Evolutionary conservation across 768 basidiomycete genomes (phyloP), one percentile per base, ranked within the genome.

Genomic region (Cytidiella melzeri): DNA sequence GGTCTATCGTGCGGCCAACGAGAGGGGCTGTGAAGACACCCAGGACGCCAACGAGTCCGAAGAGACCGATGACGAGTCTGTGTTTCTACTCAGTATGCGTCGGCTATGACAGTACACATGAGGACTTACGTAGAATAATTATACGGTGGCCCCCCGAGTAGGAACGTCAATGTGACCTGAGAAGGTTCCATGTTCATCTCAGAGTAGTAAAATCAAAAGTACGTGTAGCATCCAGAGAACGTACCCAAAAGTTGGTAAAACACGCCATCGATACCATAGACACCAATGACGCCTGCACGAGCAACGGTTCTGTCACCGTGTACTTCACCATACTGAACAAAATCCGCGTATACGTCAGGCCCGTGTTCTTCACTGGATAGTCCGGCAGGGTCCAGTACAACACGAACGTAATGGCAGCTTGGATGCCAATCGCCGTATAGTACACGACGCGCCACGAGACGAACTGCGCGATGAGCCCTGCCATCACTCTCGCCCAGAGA

Each of bases 111-210:
- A 52, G 56, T 62, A 40, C 23, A 54, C 18, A 3, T 10, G 19
- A 11, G 43, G 2, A 49, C 73, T 24, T 53, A 75, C 83, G 82
- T 84, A 0, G 80, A 81, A 54, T 83, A 91, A 54, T 80, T 60
- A 58, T 89, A 92, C 1, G 84, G 84, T 2, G 78, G 63, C 6
- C 80, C 85, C 3, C 79, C 82, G 2, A 93, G 78, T 23, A 91
- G 67, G 68, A 91, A 93, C 0, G 88, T 90, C 50, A 87, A 59
- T 0, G 84, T 84, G 3, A 86, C 83, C 84, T 84, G 83, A 23
- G 15, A 40, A 38, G 9, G 23, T 34, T 34, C 12, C 41, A 42
- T 12, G 41, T 10, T 9, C 23, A 10, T 10, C 23, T 41, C 40
- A 19, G 19, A 25, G 80, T n/a, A n/a, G n/a, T n/a, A n/a, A n/a